Evolutionary conservation across 2,329 filamentous ascomycete genomes (phyloP).

Genomic region (Paraphoma sp.): DNA sequence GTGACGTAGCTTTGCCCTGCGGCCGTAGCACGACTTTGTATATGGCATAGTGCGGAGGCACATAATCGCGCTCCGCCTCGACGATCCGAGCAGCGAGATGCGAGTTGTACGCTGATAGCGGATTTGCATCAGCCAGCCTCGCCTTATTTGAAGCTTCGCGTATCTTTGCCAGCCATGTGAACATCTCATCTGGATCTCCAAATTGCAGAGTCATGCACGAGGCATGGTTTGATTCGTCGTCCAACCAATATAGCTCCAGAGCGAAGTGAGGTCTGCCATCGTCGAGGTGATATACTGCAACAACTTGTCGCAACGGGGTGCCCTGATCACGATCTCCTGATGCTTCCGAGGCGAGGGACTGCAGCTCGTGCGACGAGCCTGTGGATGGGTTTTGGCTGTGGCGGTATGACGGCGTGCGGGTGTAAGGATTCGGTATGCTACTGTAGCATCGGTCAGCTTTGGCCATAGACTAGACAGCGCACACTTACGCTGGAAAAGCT

Average conservation of each 20-base stretch:
- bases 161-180: conserved; percentile 69
- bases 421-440: conserved; percentile 40
- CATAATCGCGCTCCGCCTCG: conserved; percentile 72
- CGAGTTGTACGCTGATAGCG: conserved; percentile 65
- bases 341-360: conserved; percentile 57
- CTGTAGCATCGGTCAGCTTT: conserved; percentile 21
- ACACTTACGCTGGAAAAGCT: conserved; percentile 57
- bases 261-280: conserved; percentile 71
- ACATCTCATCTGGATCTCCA: conserved; percentile 68
- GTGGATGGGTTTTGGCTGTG: conserved; percentile 66
- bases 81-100: conserved; percentile 68
- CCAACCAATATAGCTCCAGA: conserved; percentile 71
- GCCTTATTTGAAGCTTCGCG: conserved; percentile 65
- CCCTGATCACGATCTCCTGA: conserved; percentile 63
- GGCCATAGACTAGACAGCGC: background rate
- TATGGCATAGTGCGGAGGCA: conserved; percentile 70
- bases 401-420: conserved; percentile 54
- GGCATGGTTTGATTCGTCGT: conserved; percentile 68
- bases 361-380: conserved; percentile 67
- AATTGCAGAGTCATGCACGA: conserved; percentile 70
- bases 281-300: conserved; percentile 71
- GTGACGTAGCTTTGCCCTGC: conserved; percentile 60
- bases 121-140: conserved; percentile 58
- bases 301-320: conserved; percentile 69
- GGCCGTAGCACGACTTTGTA: conserved; percentile 72